Conservation (phyloP, 2,329 filamentous ascomycete species). For the Ophiosphaerella herpotricha region DNA sequence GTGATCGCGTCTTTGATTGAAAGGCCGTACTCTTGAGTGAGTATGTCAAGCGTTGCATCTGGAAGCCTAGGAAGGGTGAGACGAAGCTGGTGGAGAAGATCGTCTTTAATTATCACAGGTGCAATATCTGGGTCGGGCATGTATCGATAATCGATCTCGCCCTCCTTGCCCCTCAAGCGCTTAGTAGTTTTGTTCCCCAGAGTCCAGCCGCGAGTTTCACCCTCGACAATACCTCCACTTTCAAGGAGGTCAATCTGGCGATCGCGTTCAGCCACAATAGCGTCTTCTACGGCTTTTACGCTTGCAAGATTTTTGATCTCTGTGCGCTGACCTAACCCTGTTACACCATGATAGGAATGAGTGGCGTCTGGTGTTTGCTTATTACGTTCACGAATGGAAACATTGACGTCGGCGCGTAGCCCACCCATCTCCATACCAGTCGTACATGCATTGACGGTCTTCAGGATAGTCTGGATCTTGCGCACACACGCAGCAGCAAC, state of each 20-base stretch:
- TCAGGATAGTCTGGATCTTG: constrained; percentile 83
- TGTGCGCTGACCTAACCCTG: constrained; percentile 78
- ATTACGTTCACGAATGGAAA: constrained; percentile 71
- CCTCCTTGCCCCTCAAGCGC: constrained; percentile 86
- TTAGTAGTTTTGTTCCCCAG: constrained; percentile 81
- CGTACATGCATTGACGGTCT: constrained; percentile 81
- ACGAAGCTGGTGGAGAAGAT: constrained; percentile 69
- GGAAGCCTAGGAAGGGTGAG: constrained; percentile 71
- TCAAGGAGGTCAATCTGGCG: constrained; percentile 83
- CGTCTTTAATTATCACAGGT: constrained; percentile 74
- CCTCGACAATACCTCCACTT: constrained; percentile 72
- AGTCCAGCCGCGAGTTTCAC: constrained; percentile 93
- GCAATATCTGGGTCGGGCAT: constrained; percentile 95
- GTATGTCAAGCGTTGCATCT: constrained; percentile 67
- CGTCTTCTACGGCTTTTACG: constrained; percentile 93
- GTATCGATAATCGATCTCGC: constrained; percentile 96
- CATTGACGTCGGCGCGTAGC: constrained; percentile 90
- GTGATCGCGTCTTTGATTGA: constrained; percentile 82
- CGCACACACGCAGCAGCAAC: constrained; percentile 87
- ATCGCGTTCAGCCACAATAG: constrained; percentile 87
- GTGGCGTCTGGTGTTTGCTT: constrained; percentile 25
- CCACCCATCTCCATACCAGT: constrained; percentile 93
- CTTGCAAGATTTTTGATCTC: constrained; percentile 98
- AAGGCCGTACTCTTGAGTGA: constrained; percentile 69
- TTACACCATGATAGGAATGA: constrained; percentile 61